Conservation (phyloP, 2,329 filamentous ascomycete species). For the Aspergillus sp. region DNA sequence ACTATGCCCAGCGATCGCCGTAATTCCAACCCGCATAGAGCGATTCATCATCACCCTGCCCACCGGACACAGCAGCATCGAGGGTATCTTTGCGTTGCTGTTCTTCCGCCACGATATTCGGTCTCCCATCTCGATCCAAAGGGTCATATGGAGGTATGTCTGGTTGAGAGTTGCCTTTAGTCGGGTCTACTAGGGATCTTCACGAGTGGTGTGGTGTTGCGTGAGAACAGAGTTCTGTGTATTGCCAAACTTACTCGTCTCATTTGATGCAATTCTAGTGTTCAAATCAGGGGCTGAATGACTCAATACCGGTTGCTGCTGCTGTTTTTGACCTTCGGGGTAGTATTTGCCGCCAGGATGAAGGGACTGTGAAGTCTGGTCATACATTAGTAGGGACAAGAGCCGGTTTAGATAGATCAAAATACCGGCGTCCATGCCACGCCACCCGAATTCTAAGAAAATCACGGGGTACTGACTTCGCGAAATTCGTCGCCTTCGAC, state of each 20-base stretch:
- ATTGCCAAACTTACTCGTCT: conserved; percentile 20
- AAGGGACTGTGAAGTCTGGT: conserved; percentile 37
- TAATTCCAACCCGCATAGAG: conserved; percentile 12
- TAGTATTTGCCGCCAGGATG: conserved; percentile 45
- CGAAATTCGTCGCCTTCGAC: conserved; percentile 62
- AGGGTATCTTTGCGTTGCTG: background rate
- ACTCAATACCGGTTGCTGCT: conserved; percentile 4
- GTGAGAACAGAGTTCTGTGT: background rate
- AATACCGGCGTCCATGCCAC: conserved; percentile 35
- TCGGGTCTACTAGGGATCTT: too few relatives aligned
- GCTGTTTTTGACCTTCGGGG: conserved; percentile 26
- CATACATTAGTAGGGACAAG: conserved; percentile 31
- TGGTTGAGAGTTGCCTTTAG: too few relatives aligned
- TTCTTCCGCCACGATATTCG: background rate
- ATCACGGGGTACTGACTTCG: conserved; percentile 43
- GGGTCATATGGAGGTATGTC: background rate
- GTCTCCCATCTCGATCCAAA: background rate
- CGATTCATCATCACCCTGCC: conserved; percentile 4
- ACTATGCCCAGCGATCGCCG: conserved; percentile 15
- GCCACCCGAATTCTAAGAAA: conserved; percentile 28
- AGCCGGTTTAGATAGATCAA: conserved; percentile 19
- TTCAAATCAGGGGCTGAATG: conserved; percentile 1
- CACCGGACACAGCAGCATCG: background rate
- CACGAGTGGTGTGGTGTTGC: too few relatives aligned
- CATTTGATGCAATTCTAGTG: conserved; percentile 5